These are phyloP conservation scores for Wickerhamomyces chambardii DNA, from an alignment of 805 yeast genomes.

Conservation along the genomic window DNA sequence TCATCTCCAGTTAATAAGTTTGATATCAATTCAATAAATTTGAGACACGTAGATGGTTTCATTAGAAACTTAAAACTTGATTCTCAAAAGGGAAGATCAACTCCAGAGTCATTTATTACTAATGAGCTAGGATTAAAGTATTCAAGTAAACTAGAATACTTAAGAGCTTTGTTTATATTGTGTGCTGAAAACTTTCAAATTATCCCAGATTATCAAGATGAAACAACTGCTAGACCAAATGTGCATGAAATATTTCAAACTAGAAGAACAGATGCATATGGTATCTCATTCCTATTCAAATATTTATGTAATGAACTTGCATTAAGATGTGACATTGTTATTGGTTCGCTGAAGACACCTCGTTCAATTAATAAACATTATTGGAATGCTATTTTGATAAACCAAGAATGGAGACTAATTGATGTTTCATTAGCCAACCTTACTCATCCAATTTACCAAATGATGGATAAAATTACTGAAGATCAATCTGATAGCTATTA, in stretches of 20 bases:
- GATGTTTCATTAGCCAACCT: slow-evolving; percentile 64
- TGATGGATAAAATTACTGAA: slow-evolving; percentile 22
- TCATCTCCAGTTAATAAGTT: slow-evolving; percentile 14
- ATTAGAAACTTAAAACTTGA: slow-evolving; percentile 24
- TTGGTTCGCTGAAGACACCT: slow-evolving; percentile 81
- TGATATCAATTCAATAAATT: slow-evolving; percentile 20
- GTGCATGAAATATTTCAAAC: slow-evolving; percentile 32
- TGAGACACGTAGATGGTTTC: slow-evolving; percentile 33
- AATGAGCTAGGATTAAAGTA: slow-evolving; percentile 45
- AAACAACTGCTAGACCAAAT: slow-evolving; percentile 27
- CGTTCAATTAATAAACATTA: slow-evolving; percentile 69
- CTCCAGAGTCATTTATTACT: slow-evolving; percentile 45
- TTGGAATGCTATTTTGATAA: slow-evolving; percentile 76
- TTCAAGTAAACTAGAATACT: slow-evolving; percentile 42
- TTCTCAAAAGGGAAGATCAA: slow-evolving; percentile 29
- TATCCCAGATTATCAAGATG: slow-evolving; percentile 28
- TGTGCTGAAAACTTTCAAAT: slow-evolving; percentile 51
- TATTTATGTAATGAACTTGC: slow-evolving; percentile 63
- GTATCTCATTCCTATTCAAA: slow-evolving; percentile 69
- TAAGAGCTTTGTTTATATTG: slow-evolving; percentile 58
- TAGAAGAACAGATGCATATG: slow-evolving; percentile 56
- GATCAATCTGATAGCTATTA: slow-evolving; percentile 41
- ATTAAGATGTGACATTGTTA: slow-evolving; percentile 65
- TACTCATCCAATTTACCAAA: slow-evolving; percentile 40
- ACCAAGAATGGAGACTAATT: slow-evolving; percentile 71